These are phyloP conservation scores for Phylloporus sp. DNA, from an alignment of 768 basidiomycete species.

Conservation along the genomic window DNA sequence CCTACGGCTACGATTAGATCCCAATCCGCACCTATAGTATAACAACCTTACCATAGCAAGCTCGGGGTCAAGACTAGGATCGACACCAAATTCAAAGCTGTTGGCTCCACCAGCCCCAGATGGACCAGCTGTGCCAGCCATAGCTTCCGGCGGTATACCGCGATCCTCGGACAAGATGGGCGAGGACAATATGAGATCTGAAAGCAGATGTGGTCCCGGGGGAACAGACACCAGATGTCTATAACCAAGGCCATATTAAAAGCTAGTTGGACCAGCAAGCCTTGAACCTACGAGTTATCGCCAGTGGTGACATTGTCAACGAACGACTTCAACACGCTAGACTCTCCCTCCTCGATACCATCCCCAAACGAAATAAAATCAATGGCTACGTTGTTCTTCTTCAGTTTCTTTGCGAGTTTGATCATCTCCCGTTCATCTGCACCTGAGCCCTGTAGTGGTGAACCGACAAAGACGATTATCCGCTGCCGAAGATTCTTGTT, in stretches of 20 bases:
- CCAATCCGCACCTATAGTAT: not conserved
- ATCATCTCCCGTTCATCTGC: constrained; percentile 78
- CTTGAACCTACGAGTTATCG: constrained; percentile 76
- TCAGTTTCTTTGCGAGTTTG: constrained; percentile 92
- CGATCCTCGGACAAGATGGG: constrained; percentile 80
- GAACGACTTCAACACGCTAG: constrained; percentile 71
- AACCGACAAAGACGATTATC: constrained; percentile 91
- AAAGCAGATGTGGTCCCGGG: constrained; percentile 75
- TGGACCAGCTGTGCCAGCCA: constrained; percentile 48
- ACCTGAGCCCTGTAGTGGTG: constrained; percentile 69
- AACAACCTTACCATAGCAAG: constrained; percentile 77
- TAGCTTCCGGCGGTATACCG: constrained; percentile 61
- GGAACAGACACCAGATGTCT: constrained; percentile 83
- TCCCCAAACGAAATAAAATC: constrained; percentile 92
- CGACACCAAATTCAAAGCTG: constrained; percentile 85
- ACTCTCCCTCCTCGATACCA: constrained; percentile 68
- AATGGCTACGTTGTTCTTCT: constrained; percentile 98
- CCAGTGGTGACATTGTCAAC: constrained; percentile 76
- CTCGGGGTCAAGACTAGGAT: constrained; percentile 94
- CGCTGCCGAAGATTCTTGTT: constrained; percentile 98
- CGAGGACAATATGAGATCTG: constrained; percentile 77
- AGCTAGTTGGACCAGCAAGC: not conserved
- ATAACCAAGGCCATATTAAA: constrained; percentile 1
- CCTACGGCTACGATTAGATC: constrained; percentile 43
- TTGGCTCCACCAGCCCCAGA: constrained; percentile 46